Evolutionary conservation across 495 filamentous ascomycete genomes (phyloP), one percentile per base, ranked within the genome.

Genomic region (Aspergillus coremiiformis): DNA sequence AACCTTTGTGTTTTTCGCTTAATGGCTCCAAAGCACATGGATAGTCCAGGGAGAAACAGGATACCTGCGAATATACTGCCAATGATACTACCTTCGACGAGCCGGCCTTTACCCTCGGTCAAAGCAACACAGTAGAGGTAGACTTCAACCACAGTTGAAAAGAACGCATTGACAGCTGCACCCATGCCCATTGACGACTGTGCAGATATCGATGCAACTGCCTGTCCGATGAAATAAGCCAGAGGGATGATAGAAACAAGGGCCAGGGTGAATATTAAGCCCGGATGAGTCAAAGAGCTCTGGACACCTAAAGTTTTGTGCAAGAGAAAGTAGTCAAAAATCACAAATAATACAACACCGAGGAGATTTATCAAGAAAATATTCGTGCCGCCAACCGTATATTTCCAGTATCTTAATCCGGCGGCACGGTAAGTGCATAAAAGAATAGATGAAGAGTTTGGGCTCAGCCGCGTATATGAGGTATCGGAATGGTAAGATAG

Each of bases 131-230:
- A 96, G 66, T 99, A 99, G 46, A 99, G 84, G 71, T 92, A 99
- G 11, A 99, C 93, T 65, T 99, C 93, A 20, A 99, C 93, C 19
- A 99, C 74, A 8, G 93, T 99, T n/a, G 90, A 96, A 73, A 99
- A 99, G 69, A 97, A 96, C 29, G 93, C 93, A 55, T 99, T 99
- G 71, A 97, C 90, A 15, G 91, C 93, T 45, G 93, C 94, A 66
- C 93, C 93, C 26, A 99, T 77, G n/a, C 93, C 93, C 93, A 99
- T 99, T n/a, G 90, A 94, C 15, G 90, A 96, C 63, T 99, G 93
- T 8, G 93, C 93, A 14, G 93, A 97, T 58, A 99, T 97, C 29
- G 93, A 97, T n/a, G 93, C 93, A 37, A 99, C 93, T 46, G 93
- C 93, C 68, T 99, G 93, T 8, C 93, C 93, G 66, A 99, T 99